Base-by-base conservation (phyloP, 805 yeast genomes). In the Myxozyma neglecta region DNA sequence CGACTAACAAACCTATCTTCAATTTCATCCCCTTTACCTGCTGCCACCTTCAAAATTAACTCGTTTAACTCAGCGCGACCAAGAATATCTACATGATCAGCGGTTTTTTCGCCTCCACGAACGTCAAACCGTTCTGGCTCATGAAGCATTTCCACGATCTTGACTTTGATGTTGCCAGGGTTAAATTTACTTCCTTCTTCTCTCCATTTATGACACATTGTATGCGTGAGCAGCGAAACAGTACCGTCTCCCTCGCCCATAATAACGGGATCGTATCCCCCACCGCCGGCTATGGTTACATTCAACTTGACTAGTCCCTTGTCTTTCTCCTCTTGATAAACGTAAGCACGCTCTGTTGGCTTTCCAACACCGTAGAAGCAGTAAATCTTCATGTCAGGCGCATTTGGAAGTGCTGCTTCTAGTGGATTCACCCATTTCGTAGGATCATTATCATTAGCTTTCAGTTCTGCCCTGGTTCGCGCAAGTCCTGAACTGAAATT, bases 201-300 rank as follows among this genome's bases (percentile, higher is more conserved):
- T 68, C 85, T 85, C 97, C 97, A 92, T 71, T 88, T 86, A 71
- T 94, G 97, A 71, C 97, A 90, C 85, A 91, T 89, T 0, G 90
- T 70, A 70, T 94, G 98, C 0, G 97, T 86, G 66, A 91, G 75
- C 20, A 94, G 70, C 1, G 97, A 90, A 4, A 94, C 88, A 0
- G 99, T 94, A 4, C 99, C 99, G 74, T 94, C 99, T 34, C 99
- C 99, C 71, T 94, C 96, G 1, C 96, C 87, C 70, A 90, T 79
- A 42, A 81, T 80, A 0, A 94, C 97, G 0, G 96, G 86, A n/a
- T 79, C 73, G 6, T 47, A 47, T 20, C 42, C 24, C 9, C 42
- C 24, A 42, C 81, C 78, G 4, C 81, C 79, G 68, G 88, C 90
- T 54, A 94, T 89, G 0, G 93, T 82, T 59, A 89, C 81, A 64